Evolutionary conservation across 2,329 filamentous ascomycete species (phyloP), one percentile per base, ranked within the genome.

Genomic region (Trichoderma breve): DNA sequence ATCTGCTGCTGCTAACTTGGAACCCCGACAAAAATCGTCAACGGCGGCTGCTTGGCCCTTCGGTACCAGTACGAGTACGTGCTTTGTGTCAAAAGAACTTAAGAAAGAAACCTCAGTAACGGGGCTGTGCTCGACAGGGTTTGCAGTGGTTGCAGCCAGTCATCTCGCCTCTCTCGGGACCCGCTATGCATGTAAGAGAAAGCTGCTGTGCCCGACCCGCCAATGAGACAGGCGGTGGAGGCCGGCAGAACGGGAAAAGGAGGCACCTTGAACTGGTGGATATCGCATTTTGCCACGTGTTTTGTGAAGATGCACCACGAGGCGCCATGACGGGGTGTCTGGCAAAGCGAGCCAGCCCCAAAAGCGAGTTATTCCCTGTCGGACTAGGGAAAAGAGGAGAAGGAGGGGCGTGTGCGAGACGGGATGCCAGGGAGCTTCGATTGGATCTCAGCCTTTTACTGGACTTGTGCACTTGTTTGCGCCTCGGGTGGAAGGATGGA

Each of bases 231-330:
- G 47, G 63, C 60, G 60, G 60, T 43, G 34, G 32, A 36, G 11
- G 11, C 15, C 34, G 60, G 60, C 60, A 62, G 60, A 62, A 62
- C 6, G 60, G 60, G 21, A 62, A 62, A 62, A 62, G 28, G 18
- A n/a, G 57, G 57, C 32, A 21, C 28, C 30, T 60, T 70, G 71
- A 72, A 72, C 71, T 60, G 71, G 60, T 71, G 63, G 68, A 71
- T 67, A 76, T 73, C 75, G 76, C 34, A 74, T 72, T 70, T 73
- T 71, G 76, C 77, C 77, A 79, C 77, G 77, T 79, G 77, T 77
- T 72, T 74, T 76, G 55, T 75, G 63, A 74, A 74, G 72, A 73
- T 77, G 76, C 75, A 74, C 77, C 57, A 57, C 57, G 55, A 60
- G 55, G 55, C 55, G 55, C 55, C 55, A 60, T 60, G 55, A 60